Evolutionary conservation across 2,329 filamentous ascomycete genomes (phyloP).

Genomic region (Penicillium sp.): DNA sequence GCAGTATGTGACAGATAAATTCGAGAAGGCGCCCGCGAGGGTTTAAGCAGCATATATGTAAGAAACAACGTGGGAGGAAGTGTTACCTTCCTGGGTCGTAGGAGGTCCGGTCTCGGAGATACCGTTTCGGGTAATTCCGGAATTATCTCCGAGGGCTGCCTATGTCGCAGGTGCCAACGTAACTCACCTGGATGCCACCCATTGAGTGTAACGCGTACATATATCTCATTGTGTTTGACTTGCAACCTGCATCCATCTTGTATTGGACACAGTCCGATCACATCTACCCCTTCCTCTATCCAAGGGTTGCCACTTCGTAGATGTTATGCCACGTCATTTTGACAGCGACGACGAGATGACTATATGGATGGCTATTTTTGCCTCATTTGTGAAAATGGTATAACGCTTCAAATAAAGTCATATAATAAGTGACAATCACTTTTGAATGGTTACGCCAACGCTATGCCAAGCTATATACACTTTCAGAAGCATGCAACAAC

Average conservation of each 20-base stretch:
- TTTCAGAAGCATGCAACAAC: background rate
- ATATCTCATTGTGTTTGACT: too few relatives aligned
- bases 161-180: background rate
- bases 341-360: too few relatives aligned
- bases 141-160: background rate
- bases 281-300: too few relatives aligned
- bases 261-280: too few relatives aligned
- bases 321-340: too few relatives aligned
- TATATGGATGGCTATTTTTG: too few relatives aligned
- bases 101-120: conserved; percentile 1
- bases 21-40: background rate
- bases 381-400: too few relatives aligned
- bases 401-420: too few relatives aligned
- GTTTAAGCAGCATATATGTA: background rate
- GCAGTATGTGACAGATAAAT: background rate
- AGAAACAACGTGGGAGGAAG: background rate
- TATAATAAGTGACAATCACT: background rate
- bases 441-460: background rate
- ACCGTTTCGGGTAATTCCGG: background rate
- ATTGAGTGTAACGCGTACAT: too few relatives aligned
- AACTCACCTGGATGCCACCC: background rate
- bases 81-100: background rate
- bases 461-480: background rate
- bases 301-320: too few relatives aligned
- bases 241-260: too few relatives aligned